Evolutionary conservation across 176 grass and related monocot genomes (phyloP).

Genomic region (Aechmea fasciata): DNA sequence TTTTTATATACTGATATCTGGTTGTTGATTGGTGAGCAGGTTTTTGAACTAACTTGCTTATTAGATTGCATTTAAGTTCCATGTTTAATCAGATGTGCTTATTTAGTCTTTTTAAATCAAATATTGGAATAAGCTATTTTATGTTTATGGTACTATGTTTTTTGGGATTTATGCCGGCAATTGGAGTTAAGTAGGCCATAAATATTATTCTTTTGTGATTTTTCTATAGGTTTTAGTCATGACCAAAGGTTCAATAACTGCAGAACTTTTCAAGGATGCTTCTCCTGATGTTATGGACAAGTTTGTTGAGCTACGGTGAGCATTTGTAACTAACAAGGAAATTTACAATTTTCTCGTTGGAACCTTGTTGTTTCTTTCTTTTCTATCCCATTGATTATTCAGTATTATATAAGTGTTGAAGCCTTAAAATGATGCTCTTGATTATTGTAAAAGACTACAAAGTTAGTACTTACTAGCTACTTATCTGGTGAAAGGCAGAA

Average conservation of each 20-base stretch:
- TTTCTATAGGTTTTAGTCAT: constrained; percentile 67
- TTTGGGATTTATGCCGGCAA: no score
- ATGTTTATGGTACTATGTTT: no score
- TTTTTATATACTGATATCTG: no score
- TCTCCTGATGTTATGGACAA: constrained; percentile 61
- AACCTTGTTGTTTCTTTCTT: not conserved
- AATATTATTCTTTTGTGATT: constrained; percentile 5
- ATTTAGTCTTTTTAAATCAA: no score
- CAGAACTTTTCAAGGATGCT: constrained; percentile 84
- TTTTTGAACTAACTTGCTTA: no score
- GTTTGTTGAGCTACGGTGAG: constrained; percentile 79
- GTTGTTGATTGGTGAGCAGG: no score
- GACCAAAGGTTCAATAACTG: constrained; percentile 59
- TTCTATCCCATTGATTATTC: not conserved
- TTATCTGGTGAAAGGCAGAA: no score
- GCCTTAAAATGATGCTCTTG: constrained; percentile 1
- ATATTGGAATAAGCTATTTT: not conserved
- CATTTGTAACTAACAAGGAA: not conserved
- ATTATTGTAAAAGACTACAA: not conserved
- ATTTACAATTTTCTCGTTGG: not conserved
- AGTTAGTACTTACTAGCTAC: not conserved
- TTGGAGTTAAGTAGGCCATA: not conserved
- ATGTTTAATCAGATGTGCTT: no score
- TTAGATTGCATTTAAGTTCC: no score
- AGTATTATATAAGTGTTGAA: not conserved